Conservation (phyloP, 164 flowering plant genomes). For the Magnolia changhungtana region DNA sequence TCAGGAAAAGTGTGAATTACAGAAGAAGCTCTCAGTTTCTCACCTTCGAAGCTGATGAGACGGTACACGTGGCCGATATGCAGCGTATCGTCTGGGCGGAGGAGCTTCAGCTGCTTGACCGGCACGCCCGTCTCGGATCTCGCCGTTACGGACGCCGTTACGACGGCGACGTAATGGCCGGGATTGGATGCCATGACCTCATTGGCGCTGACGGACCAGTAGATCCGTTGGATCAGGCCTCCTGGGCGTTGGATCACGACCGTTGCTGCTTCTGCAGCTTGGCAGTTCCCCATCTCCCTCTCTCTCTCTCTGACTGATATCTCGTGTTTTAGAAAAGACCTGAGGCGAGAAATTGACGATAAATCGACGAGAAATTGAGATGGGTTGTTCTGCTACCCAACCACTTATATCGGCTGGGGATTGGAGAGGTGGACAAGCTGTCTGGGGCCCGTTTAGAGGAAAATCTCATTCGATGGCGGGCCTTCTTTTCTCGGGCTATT, state of each 20-base stretch:
- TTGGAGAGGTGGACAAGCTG: too few species aligned
- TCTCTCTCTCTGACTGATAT: constrained; percentile 4
- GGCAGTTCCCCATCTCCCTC: constrained; percentile 67
- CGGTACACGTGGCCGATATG: constrained; percentile 70
- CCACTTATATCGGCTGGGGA: too few species aligned
- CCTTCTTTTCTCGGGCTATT: too few species aligned
- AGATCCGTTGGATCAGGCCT: constrained; percentile 48
- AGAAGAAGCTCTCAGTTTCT: not conserved
- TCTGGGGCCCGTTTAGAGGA: too few species aligned
- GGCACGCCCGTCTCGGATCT: constrained; percentile 19
- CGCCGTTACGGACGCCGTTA: constrained; percentile 29
- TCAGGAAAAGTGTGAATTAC: not conserved
- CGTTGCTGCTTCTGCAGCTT: constrained; percentile 71
- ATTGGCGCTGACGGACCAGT: constrained; percentile 55
- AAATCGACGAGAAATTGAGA: too few species aligned
- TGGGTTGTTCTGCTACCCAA: too few species aligned
- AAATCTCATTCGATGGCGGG: too few species aligned
- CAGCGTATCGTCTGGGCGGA: constrained; percentile 61
- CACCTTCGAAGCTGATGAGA: constrained; percentile 76
- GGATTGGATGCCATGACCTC: constrained; percentile 69
- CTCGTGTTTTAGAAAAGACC: not conserved
- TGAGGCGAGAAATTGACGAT: too few species aligned
- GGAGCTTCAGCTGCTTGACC: constrained; percentile 61
- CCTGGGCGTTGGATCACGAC: constrained; percentile 68
- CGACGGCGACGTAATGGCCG: constrained; percentile 64